These are phyloP conservation scores for Pythium aquatile DNA, from an alignment of 352 stramenopile species.

Conservation along the genomic window DNA sequence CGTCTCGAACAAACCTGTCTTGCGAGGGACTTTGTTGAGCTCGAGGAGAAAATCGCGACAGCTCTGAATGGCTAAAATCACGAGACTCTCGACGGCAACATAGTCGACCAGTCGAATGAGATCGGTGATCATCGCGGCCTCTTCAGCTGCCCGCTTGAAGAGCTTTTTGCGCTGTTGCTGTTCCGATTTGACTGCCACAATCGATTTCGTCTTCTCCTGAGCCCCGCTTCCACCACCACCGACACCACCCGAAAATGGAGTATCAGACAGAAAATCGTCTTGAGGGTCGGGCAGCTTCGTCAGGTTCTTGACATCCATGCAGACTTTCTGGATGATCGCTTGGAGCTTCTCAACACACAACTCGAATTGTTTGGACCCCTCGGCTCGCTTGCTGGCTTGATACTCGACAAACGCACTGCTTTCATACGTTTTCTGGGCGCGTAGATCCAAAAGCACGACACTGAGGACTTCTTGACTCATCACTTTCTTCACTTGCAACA, in stretches of 20 bases:
- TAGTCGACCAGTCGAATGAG: slow-evolving; percentile 95
- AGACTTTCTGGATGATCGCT: slow-evolving; percentile 87
- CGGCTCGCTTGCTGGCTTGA: slow-evolving; percentile 79
- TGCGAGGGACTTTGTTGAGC: slow-evolving; percentile 82
- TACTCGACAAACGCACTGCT: slow-evolving; percentile 89
- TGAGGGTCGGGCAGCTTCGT: slow-evolving; percentile 61
- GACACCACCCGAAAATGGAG: slow-evolving; percentile 26
- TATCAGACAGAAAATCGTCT: slow-evolving; percentile 62
- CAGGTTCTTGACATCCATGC: slow-evolving; percentile 88
- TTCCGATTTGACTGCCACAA: slow-evolving; percentile 91
- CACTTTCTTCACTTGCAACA: slow-evolving; percentile 89
- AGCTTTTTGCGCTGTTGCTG: slow-evolving; percentile 79
- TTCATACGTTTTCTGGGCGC: slow-evolving; percentile 89
- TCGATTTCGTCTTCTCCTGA: slow-evolving; percentile 90
- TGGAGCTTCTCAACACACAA: slow-evolving; percentile 90
- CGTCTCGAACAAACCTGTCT: slow-evolving; percentile 93
- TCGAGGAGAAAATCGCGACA: slow-evolving; percentile 87
- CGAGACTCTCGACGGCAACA: slow-evolving; percentile 89
- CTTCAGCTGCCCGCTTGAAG: slow-evolving; percentile 82
- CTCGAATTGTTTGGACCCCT: slow-evolving; percentile 91
- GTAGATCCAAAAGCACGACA: slow-evolving; percentile 80
- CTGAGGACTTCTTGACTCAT: slow-evolving; percentile 82
- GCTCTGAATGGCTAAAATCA: slow-evolving; percentile 81
- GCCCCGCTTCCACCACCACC: slow-evolving; percentile 14
- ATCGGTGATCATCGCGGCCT: slow-evolving; percentile 88